These are phyloP conservation scores for Trichophyton simii DNA, from an alignment of 2,329 filamentous ascomycete genomes.

Conservation along the genomic window DNA sequence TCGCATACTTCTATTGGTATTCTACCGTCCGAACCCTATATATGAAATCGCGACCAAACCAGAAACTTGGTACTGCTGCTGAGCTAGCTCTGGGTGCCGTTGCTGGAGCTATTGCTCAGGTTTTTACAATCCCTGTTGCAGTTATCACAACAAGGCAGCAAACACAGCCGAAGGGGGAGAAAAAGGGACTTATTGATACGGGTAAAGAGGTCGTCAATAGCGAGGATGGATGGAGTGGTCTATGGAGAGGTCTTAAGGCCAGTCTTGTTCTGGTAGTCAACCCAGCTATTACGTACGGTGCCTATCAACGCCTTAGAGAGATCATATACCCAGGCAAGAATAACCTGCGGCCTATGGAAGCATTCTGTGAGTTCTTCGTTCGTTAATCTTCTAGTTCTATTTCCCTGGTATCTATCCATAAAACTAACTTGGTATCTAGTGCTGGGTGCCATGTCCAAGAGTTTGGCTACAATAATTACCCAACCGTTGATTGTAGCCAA, in stretches of 20 bases:
- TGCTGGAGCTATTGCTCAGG: constrained; percentile 79
- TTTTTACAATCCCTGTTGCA: constrained; percentile 92
- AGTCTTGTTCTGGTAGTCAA: constrained; percentile 93
- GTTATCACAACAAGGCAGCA: constrained; percentile 95
- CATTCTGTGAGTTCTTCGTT: constrained; percentile 59
- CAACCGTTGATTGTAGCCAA: constrained; percentile 97
- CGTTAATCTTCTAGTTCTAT: background rate
- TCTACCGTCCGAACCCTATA: constrained; percentile 76
- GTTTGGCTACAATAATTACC: constrained; percentile 78
- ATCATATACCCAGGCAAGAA: constrained; percentile 63
- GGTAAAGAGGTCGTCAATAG: constrained; percentile 79
- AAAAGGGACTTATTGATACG: constrained; percentile 76
- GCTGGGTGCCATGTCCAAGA: constrained; percentile 84
- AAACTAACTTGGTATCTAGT: constrained; percentile 40
- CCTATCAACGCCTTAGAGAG: constrained; percentile 78
- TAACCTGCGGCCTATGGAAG: constrained; percentile 68
- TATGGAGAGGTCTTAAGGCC: constrained; percentile 93
- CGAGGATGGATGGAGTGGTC: constrained; percentile 74
- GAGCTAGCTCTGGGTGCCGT: constrained; percentile 78
- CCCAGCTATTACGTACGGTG: constrained; percentile 93
- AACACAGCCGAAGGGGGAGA: constrained; percentile 71
- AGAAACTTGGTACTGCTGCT: constrained; percentile 60
- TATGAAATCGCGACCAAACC: constrained; percentile 44
- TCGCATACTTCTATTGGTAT: constrained; percentile 99
- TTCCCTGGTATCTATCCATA: constrained; percentile 3